Evolutionary conservation across 805 yeast species (phyloP).

Genomic region (Starmerella sp.): DNA sequence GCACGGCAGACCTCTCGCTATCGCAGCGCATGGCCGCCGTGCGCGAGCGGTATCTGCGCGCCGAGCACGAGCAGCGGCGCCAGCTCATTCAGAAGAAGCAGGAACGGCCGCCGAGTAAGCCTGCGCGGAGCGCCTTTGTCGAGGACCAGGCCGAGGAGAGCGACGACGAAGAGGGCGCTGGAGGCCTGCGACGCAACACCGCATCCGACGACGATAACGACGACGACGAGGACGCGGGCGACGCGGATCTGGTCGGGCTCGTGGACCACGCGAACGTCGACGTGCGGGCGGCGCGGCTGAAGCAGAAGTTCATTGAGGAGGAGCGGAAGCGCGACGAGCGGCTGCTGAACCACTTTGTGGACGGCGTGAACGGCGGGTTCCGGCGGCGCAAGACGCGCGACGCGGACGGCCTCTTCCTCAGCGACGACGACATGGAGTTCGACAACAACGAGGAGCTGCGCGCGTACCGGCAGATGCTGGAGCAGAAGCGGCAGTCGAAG

Average conservation of each 20-base stretch:
- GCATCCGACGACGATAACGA: constrained; percentile 6
- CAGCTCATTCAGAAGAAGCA: background rate
- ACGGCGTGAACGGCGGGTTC: constrained; percentile 22
- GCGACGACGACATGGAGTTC: constrained; percentile 9
- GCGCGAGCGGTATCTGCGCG: constrained; percentile 7
- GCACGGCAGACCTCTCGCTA: background rate
- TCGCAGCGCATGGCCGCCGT: constrained; percentile 18
- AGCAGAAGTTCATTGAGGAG: constrained; percentile 14
- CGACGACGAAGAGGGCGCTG: constrained; percentile 20
- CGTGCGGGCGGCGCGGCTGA: constrained; percentile 7
- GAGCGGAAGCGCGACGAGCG: constrained; percentile 19
- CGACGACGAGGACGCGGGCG: constrained; percentile 14
- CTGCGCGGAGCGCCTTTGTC: constrained; percentile 4
- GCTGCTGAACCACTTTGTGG: constrained; percentile 15
- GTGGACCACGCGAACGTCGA: constrained; percentile 14
- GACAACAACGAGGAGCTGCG: constrained; percentile 2
- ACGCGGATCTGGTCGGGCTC: constrained; percentile 15
- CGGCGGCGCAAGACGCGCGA: constrained; percentile 13
- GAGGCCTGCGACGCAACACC: constrained; percentile 2
- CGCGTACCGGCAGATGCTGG: constrained; percentile 1
- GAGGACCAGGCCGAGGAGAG: constrained; percentile 24
- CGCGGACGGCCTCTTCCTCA: constrained; percentile 8
- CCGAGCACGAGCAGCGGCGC: constrained; percentile 5
- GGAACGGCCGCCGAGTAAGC: background rate
- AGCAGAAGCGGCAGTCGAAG: constrained; percentile 9